Base-by-base conservation (phyloP, 176 grass and related monocot species). In the Stipa capillata region DNA sequence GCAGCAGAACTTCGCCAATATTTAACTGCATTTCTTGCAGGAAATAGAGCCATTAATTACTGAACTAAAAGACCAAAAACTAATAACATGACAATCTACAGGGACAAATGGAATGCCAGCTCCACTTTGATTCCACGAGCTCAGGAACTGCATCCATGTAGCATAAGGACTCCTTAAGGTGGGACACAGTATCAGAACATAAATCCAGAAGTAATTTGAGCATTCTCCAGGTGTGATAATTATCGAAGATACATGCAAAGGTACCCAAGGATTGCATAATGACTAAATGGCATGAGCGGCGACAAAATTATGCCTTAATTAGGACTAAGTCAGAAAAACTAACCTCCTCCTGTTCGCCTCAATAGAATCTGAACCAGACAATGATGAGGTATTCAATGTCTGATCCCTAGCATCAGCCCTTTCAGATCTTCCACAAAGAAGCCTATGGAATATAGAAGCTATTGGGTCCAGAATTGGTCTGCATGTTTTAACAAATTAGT, bases 331-430 rank as follows among this genome's bases (percentile, higher is more conserved):
- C 7, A 32, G 17, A 75, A 79, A 80, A 82, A 59, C 73, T 63
- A 66, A 99, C 96, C 96, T 93, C 71, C 96, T 89, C 55, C 96
- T 91, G 77, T 85, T 88, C 72, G 96, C 92, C 81, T 99, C 96
- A 44, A 90, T 87, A 48, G 89, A 84, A 85, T 95, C 96, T 71
- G 89, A 92, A 83, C 95, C 89, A 34, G 96, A 90, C 74, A 99
- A 84, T 47, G 92, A 75, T 16, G 87, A 86, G 31, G 70, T 87
- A 87, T 91, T 90, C 68, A 87, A 72, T 55, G 81, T 58, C 63
- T 93, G 72, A n/a, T 72, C 92, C 87, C 88, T 85, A 61, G 52
- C 29, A 36, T 98, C 89, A 85, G 23, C 61, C 67, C 68, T 92
- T 82, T 88, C 84, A 24, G 77, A 86, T 92, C 87, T 94, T 86